phyloP scores from a whole-genome alignment of 2,329 filamentous ascomycete genomes.

The Nannizziopsis arthrosporioides region DNA sequence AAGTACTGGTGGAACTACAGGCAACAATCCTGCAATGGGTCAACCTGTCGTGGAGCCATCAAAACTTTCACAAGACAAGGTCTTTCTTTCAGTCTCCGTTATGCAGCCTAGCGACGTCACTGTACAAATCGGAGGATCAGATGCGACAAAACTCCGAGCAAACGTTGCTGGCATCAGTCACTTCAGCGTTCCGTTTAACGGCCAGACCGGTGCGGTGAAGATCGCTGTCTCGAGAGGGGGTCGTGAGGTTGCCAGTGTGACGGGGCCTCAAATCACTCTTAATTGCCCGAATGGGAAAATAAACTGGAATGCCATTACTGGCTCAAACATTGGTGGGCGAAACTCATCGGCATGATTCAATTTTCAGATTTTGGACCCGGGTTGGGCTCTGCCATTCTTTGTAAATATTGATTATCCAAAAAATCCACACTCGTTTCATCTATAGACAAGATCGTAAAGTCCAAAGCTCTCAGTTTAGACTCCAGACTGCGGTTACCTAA shows the following conservation, averaged over 20 bases:
- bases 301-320: constrained; percentile 30
- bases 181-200: constrained; percentile 25
- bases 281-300: constrained; percentile 21
- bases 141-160: constrained; percentile 18
- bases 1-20: constrained; percentile 24
- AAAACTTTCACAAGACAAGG: constrained; percentile 23
- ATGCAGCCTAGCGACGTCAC: constrained; percentile 20
- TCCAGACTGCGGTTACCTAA: too few species aligned
- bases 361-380: too few species aligned
- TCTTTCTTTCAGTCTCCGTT: constrained; percentile 24
- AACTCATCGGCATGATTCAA: too few species aligned
- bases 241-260: constrained; percentile 16
- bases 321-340: constrained; percentile 17
- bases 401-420: too few species aligned
- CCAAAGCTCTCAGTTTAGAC: too few species aligned
- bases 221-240: constrained; percentile 21
- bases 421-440: too few species aligned
- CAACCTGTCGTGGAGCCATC: constrained; percentile 21
- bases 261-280: constrained; percentile 24
- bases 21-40: constrained; percentile 24
- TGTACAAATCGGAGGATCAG: constrained; percentile 22
- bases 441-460: too few species aligned
- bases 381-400: too few species aligned
- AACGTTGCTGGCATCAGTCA: constrained; percentile 21
- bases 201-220: constrained; percentile 21